phyloP scores from a whole-genome alignment of 345 rosid species.

The Melaleuca alternifolia region DNA sequence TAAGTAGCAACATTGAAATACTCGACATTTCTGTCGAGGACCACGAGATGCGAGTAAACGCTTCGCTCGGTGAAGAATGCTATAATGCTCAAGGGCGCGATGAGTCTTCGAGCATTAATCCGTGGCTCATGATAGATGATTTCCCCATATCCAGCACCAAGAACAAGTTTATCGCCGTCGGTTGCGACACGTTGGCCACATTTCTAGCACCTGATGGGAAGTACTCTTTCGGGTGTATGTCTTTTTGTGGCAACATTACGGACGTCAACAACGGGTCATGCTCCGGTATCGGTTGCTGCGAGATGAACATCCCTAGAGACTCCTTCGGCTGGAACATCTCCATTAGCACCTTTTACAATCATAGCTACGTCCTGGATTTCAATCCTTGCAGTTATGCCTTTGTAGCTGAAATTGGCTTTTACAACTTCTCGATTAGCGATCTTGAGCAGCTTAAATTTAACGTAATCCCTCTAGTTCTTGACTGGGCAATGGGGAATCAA shows the following conservation, averaged over 20 bases:
- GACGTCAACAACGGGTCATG: background rate
- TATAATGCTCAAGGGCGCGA: background rate
- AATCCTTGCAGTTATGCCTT: conserved; percentile 18
- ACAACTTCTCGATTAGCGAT: background rate
- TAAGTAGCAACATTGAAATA: background rate
- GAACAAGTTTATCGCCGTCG: conserved; percentile 24
- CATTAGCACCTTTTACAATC: background rate
- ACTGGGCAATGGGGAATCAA: no score
- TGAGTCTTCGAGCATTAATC: background rate
- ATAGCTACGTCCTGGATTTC: background rate
- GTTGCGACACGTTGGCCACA: conserved; percentile 18
- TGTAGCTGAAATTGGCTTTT: conserved; percentile 1
- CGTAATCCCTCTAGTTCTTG: background rate
- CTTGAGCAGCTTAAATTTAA: background rate
- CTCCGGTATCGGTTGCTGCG: background rate
- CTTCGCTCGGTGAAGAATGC: background rate
- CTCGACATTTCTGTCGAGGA: conserved; percentile 1
- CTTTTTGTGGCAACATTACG: conserved; percentile 21
- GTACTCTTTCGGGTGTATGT: no score
- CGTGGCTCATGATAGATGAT: background rate
- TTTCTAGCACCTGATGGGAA: conserved; percentile 9
- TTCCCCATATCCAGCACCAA: background rate
- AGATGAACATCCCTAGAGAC: background rate
- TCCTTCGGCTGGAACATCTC: background rate
- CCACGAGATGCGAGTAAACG: background rate